Base-by-base conservation (phyloP, 257 asterid species). In the Ligustrum vulgare region DNA sequence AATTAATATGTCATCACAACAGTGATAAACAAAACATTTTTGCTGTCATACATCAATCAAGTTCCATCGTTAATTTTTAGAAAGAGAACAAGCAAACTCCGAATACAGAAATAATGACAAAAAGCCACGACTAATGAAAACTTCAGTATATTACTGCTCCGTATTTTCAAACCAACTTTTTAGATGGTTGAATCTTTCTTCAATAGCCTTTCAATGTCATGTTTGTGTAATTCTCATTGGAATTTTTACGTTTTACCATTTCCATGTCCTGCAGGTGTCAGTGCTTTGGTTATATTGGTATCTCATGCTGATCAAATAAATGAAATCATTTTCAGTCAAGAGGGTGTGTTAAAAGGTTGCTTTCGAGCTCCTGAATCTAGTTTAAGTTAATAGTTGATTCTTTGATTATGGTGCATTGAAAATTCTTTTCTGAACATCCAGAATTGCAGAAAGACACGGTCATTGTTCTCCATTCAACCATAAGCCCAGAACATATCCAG, bases 281-380 rank as follows among this genome's bases (percentile, higher is more conserved):
- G 74, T 75, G 98, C 98, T 78, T 79, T 94, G 88, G 91, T 94
- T 84, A 79, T 86, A 72, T 84, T 92, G 82, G 63, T 92, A 82
- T 87, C 97, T 82, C 92, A 90, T 54, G 85, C 74, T 72, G 98
- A 92, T 85, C 93, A 89, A 81, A 84, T 88, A 75, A 80, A 80
- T 37, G 86, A 92, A 75, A 74, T 88, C 54, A 85, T 89, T 70
- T 78, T 82, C 67, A 85, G 91, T 35, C 84, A 84, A 25, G 86
- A 84, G 81, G 93, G 90, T 56, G 76, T 89, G 80, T 78, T 91
- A 35, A 86, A 88, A 84, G 98, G 98, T 93, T 70, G 23, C 60
- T 47, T 56, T 78, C 54, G 66, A 78, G 78, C 76, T 80, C 70
- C 62, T 60, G 81, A 37, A 63, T 70, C 67, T 41, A 79, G 41